phyloP scores from a whole-genome alignment of 2,329 filamentous ascomycete genomes.

The Neocucurbitaria cava region DNA sequence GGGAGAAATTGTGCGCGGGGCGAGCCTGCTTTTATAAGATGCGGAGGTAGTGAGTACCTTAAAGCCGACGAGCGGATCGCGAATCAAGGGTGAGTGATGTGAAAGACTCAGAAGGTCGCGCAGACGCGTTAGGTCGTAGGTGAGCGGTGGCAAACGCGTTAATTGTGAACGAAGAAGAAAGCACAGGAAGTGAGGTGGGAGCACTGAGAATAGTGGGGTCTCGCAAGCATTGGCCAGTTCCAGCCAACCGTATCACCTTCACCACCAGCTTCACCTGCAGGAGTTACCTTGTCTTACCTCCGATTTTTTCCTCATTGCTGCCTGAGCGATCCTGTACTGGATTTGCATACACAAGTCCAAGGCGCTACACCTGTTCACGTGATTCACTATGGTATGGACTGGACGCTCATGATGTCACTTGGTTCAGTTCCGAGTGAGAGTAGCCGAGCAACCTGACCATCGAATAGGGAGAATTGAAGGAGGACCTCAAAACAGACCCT shows the following conservation, averaged over 20 bases:
- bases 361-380: conserved; percentile 17
- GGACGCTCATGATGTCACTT: conserved; percentile 33
- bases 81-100: conserved; percentile 18
- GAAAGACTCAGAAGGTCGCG: conserved; percentile 9
- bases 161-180: conserved; percentile 20
- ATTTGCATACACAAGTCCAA: neutral
- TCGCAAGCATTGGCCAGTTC: conserved; percentile 25
- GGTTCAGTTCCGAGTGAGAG: conserved; percentile 1
- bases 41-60: conserved; percentile 26
- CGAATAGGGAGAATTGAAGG: conserved; percentile 60
- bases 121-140: conserved; percentile 25
- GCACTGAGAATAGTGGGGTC: conserved; percentile 40
- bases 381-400: conserved; percentile 33
- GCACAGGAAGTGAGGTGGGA: conserved; percentile 34
- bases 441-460: conserved; percentile 19
- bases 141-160: conserved; percentile 33
- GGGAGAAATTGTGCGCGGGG: conserved; percentile 30
- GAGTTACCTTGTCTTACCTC: conserved; percentile 6
- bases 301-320: neutral
- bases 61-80: conserved; percentile 15
- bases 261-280: conserved; percentile 3
- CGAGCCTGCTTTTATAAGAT: conserved; percentile 27
- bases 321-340: neutral
- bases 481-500: conserved; percentile 75
- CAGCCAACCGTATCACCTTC: conserved; percentile 21